Evolutionary conservation across 768 basidiomycete genomes (phyloP).

Genomic region (Psilocybe azurescens): DNA sequence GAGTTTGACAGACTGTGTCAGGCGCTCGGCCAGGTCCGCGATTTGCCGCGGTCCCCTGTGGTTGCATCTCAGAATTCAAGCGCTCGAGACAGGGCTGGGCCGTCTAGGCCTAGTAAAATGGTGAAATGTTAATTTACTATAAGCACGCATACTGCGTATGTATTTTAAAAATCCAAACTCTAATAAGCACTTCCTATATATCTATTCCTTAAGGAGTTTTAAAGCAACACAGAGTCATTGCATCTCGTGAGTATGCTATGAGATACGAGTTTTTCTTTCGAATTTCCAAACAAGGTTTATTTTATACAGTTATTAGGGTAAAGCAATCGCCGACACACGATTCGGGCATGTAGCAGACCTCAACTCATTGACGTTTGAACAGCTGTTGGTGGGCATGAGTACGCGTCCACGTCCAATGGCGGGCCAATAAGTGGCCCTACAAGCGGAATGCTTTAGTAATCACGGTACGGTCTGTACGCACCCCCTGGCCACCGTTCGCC

Average conservation of each 20-base stretch:
- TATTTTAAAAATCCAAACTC: too few relatives aligned
- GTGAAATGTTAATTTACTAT: too few relatives aligned
- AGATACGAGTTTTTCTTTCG: not conserved
- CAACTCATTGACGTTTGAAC: not conserved
- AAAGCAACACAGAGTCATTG: not conserved
- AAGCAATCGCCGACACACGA: not conserved
- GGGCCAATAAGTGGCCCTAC: too few relatives aligned
- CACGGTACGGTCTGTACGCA: not conserved
- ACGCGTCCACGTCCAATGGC: too few relatives aligned
- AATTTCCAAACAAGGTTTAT: slow-evolving; percentile 3
- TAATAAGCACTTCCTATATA: too few relatives aligned
- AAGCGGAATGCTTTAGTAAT: not conserved
- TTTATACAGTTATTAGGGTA: too few relatives aligned
- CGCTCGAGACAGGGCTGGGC: slow-evolving; percentile 1
- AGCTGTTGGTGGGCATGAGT: not conserved
- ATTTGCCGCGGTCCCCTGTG: not conserved
- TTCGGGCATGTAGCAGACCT: too few relatives aligned
- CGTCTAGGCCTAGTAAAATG: not conserved
- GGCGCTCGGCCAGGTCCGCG: not conserved
- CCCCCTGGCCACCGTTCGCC: not conserved
- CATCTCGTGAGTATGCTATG: not conserved
- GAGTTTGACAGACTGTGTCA: slow-evolving; percentile 8
- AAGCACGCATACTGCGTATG: too few relatives aligned
- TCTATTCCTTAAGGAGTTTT: not conserved
- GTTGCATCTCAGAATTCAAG: not conserved